Percentiles rank a stretch among this genome's conserved stretches.
These are phyloP conservation scores for Trichoderma parareesei DNA, from an alignment of 495 filamentous ascomycete species.

Conservation along the genomic window DNA sequence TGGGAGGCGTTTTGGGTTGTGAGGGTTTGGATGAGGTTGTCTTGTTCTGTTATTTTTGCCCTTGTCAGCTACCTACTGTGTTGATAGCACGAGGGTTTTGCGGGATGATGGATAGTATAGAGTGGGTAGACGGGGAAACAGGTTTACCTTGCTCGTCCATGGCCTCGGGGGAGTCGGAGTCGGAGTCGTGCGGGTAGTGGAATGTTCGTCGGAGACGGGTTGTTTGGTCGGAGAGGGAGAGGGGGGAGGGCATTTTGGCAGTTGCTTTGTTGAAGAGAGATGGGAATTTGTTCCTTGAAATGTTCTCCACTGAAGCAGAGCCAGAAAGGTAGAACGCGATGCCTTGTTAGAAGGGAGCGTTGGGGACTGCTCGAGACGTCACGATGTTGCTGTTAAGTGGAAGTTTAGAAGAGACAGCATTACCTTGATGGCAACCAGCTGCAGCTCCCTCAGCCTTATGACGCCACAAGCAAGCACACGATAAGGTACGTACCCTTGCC, in stretches of 20 bases:
- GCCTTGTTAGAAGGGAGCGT: too few relatives aligned
- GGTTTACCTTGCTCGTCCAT: conserved; percentile 56
- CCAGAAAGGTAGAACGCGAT: too few relatives aligned
- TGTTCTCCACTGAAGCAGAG: too few relatives aligned
- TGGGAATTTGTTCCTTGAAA: too few relatives aligned
- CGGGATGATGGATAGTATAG: conserved; percentile 15
- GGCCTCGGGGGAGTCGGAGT: conserved; percentile 41
- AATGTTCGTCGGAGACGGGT: conserved; percentile 54
- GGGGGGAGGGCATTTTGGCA: neutral
- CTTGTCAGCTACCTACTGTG: too few relatives aligned
- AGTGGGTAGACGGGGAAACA: conserved; percentile 1
- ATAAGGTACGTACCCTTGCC: neutral
- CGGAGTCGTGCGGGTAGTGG: conserved; percentile 44
- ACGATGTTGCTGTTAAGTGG: neutral
- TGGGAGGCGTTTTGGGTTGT: conserved; percentile 45
- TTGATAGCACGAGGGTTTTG: neutral
- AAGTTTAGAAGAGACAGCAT: neutral
- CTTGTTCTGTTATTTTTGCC: conserved; percentile 49
- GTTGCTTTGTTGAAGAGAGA: neutral
- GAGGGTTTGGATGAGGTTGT: conserved; percentile 54
- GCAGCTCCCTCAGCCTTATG: conserved; percentile 6
- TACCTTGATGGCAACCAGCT: neutral
- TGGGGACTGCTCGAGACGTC: too few relatives aligned
- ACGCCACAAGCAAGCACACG: neutral
- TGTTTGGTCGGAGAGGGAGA: conserved; percentile 9